Conservation (phyloP, 352 stramenopile species). For the Globisporangium parvum region DNA sequence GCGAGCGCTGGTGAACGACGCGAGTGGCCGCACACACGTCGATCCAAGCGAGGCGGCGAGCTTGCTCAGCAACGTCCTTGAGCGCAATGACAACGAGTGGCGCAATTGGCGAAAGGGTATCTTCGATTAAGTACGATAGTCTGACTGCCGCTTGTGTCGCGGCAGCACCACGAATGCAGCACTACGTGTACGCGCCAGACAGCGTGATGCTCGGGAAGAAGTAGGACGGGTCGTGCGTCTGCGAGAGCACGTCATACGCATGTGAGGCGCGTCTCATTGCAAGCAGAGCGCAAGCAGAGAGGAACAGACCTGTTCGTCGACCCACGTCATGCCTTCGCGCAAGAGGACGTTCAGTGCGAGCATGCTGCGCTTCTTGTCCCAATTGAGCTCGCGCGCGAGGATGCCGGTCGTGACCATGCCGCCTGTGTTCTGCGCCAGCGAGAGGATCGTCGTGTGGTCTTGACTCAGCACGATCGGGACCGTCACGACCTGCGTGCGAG, state of each 20-base stretch:
- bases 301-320: constrained; percentile 94
- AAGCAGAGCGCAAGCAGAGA: too few species aligned
- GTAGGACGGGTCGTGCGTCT: constrained; percentile 67
- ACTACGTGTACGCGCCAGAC: constrained; percentile 69
- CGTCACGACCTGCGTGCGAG: constrained; percentile 79
- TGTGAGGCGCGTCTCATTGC: too few species aligned
- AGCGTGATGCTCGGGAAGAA: constrained; percentile 87
- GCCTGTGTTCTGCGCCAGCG: constrained; percentile 78
- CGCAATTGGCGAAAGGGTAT: too few species aligned
- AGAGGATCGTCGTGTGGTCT: constrained; percentile 93
- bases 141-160: not conserved
- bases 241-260: not conserved
- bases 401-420: constrained; percentile 88
- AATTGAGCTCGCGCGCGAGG: constrained; percentile 76
- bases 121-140: constrained; percentile 34
- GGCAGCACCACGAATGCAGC: too few species aligned
- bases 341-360: constrained; percentile 90
- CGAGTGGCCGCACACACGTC: too few species aligned
- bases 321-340: constrained; percentile 94
- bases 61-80: too few species aligned
- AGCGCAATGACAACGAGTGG: too few species aligned
- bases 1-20: not conserved
- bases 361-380: constrained; percentile 90
- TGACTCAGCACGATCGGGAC: constrained; percentile 93
- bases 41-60: too few species aligned